phyloP scores from a whole-genome alignment of 306 rosid genomes.

The Mimosa bimucronata region DNA sequence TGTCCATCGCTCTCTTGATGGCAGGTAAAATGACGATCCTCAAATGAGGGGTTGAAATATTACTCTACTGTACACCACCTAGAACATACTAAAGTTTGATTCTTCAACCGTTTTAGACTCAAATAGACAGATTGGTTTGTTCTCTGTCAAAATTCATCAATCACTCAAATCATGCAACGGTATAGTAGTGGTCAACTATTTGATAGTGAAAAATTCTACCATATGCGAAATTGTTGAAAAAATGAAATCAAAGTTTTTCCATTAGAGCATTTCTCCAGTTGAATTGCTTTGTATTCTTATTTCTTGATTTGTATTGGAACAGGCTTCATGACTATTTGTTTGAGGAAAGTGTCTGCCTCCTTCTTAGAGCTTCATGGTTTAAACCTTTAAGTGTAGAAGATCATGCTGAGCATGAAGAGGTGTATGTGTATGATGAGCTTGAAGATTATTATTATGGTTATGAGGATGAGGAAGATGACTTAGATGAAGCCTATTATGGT shows the following conservation, averaged over 20 bases:
- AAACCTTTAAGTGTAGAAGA: conserved; percentile 57
- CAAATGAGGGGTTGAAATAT: not conserved
- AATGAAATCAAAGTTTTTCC: not conserved
- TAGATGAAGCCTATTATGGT: conserved; percentile 55
- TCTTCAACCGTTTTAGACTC: not conserved
- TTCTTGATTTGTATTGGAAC: not conserved
- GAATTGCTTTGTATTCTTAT: not conserved
- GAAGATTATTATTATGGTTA: conserved; percentile 48
- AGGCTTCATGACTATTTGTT: conserved; percentile 17
- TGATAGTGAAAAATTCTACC: not conserved
- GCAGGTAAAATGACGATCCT: conserved; percentile 54
- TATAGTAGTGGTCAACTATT: not conserved
- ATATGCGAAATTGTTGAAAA: not conserved
- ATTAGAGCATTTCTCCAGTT: not conserved
- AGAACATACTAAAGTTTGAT: not conserved
- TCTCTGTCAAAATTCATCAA: not conserved
- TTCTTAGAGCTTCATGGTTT: conserved; percentile 89
- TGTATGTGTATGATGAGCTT: not conserved
- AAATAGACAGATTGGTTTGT: not conserved
- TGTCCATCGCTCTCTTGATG: conserved; percentile 95
- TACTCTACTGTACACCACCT: not conserved
- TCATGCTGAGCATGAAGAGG: conserved; percentile 42
- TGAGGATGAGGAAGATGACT: conserved; percentile 34
- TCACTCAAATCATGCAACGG: not conserved
- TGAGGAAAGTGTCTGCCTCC: conserved; percentile 89